Evolutionary conservation across 2,329 filamentous ascomycete species (phyloP).

Genomic region (Simplicillium sp.): DNA sequence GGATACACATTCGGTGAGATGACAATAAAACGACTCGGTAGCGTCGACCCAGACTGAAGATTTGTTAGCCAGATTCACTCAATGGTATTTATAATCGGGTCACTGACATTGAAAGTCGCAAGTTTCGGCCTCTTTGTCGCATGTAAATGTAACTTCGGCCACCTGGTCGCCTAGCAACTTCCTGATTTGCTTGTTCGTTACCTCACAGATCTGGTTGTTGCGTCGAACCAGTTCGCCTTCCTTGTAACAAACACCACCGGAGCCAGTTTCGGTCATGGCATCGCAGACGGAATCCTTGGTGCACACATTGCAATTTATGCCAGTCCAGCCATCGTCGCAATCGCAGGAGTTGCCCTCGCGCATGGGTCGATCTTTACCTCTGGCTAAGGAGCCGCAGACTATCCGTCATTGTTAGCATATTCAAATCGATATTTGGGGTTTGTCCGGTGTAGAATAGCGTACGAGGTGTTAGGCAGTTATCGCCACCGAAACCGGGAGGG

Average conservation of each 20-base stretch:
- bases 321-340: constrained; percentile 88
- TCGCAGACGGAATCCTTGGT: constrained; percentile 75
- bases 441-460: constrained; percentile 16
- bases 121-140: constrained; percentile 60
- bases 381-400: constrained; percentile 80
- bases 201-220: constrained; percentile 96
- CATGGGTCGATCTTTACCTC: constrained; percentile 69
- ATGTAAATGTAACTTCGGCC: constrained; percentile 91
- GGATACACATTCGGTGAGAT: constrained; percentile 71
- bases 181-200: constrained; percentile 91
- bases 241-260: constrained; percentile 85
- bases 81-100: neutral
- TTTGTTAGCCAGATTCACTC: constrained; percentile 5
- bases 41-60: constrained; percentile 82
- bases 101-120: constrained; percentile 90
- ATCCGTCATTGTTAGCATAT: constrained; percentile 1
- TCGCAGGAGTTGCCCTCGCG: constrained; percentile 64
- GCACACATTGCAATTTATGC: constrained; percentile 98
- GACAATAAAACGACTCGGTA: constrained; percentile 92
- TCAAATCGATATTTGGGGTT: neutral
- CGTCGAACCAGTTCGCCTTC: constrained; percentile 84
- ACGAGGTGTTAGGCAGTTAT: constrained; percentile 83
- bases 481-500: constrained; percentile 84
- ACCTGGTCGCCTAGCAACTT: constrained; percentile 75
- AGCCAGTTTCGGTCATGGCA: constrained; percentile 72